A percentile compares a stretch with the other conserved stretches of the same genome.
These are phyloP conservation scores for Mallotus japonicus DNA, from an alignment of 441 rosid genomes.

Conservation along the genomic window DNA sequence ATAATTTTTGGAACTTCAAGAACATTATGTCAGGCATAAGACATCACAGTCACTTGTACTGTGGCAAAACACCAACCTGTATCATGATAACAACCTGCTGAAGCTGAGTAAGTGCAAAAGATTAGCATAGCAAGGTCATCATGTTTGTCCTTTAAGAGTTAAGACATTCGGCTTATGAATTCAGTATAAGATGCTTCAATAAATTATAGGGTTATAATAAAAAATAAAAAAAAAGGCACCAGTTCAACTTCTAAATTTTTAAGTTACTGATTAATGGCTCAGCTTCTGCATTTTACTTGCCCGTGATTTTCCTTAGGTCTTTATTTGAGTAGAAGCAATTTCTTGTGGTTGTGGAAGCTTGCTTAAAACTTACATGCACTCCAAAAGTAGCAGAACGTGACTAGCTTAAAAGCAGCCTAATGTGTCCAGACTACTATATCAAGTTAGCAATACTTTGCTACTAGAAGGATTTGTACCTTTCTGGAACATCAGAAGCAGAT, in stretches of 20 bases:
- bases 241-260: neutral
- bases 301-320: neutral
- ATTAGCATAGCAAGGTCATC: neutral
- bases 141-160: neutral
- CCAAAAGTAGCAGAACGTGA: neutral
- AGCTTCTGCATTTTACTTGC: neutral
- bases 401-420: neutral
- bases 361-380: neutral
- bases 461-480: slow-evolving; percentile 41
- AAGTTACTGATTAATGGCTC: neutral
- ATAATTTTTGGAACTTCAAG: neutral
- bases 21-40: neutral
- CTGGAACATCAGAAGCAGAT: slow-evolving; percentile 50
- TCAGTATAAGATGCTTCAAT: neutral
- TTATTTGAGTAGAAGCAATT: neutral
- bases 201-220: neutral
- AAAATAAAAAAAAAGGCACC: neutral
- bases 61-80: neutral
- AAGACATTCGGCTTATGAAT: neutral
- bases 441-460: neutral
- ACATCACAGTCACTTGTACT: too few species aligned
- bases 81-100: neutral
- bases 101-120: neutral
- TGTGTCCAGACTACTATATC: neutral
- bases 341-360: neutral